Conservation (phyloP, 2,329 filamentous ascomycete species). For the Leptoxyphium fumago region DNA sequence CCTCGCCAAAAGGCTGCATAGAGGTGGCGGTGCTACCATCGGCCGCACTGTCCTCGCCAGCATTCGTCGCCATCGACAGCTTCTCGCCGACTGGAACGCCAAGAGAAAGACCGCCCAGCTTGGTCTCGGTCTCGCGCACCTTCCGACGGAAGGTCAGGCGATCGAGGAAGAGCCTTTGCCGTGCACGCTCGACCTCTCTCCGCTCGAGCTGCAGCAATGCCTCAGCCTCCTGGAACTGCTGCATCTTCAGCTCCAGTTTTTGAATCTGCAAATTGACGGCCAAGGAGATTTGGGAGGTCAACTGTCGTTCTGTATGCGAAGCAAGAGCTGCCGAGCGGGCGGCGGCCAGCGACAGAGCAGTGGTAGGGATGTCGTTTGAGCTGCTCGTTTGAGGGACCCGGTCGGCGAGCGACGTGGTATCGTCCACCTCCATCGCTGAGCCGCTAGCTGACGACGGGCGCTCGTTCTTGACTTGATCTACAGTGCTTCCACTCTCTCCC, state of each 20-base stretch:
- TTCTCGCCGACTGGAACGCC: slow-evolving; percentile 10
- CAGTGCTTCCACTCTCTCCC: slow-evolving; percentile 25
- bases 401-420: slow-evolving; percentile 35
- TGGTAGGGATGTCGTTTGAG: slow-evolving; percentile 40
- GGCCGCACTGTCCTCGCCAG: slow-evolving; percentile 1
- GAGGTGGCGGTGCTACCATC: background rate
- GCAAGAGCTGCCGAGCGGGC: slow-evolving; percentile 77
- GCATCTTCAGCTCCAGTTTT: slow-evolving; percentile 89
- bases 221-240: slow-evolving; percentile 95
- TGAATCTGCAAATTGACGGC: slow-evolving; percentile 88
- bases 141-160: slow-evolving; percentile 79
- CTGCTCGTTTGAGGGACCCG: slow-evolving; percentile 24
- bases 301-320: slow-evolving; percentile 91
- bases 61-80: slow-evolving; percentile 7
- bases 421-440: slow-evolving; percentile 42
- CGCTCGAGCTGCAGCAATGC: slow-evolving; percentile 81
- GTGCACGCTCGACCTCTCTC: slow-evolving; percentile 76
- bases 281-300: slow-evolving; percentile 82
- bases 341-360: slow-evolving; percentile 74
- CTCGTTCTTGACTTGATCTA: slow-evolving; percentile 38
- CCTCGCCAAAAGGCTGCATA: background rate
- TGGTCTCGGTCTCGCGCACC: slow-evolving; percentile 66
- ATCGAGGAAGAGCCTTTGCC: slow-evolving; percentile 88
- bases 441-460: slow-evolving; percentile 21
- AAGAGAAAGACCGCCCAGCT: slow-evolving; percentile 14